Evolutionary conservation across 139 green algal genomes (phyloP).

Genomic region (Chlorella sp.): DNA sequence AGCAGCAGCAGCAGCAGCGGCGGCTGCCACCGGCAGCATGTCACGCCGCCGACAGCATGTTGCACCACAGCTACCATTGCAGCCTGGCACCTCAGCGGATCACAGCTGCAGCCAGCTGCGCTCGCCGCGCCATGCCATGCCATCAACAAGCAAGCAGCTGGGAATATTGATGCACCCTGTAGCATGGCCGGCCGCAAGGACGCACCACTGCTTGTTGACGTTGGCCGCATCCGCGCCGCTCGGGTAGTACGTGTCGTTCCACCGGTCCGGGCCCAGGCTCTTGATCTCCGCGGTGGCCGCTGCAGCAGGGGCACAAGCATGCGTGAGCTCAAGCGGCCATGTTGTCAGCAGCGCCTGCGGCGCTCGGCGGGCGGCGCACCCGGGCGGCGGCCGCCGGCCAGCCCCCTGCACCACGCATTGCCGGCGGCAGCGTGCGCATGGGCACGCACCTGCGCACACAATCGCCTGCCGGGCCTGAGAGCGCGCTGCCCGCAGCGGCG

Average conservation of each 20-base stretch:
- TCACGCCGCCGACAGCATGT: too few relatives aligned
- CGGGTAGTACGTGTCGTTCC: slow-evolving; percentile 98
- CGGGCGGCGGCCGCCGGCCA: too few relatives aligned
- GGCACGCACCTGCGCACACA: slow-evolving; percentile 35
- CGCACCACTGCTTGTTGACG: slow-evolving; percentile 88
- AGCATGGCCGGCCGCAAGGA: not conserved
- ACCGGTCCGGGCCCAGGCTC: slow-evolving; percentile 65
- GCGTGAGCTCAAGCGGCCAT: not conserved
- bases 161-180: not conserved
- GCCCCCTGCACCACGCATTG: slow-evolving; percentile 6
- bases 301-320: not conserved
- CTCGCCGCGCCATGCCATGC: too few relatives aligned
- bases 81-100: too few relatives aligned
- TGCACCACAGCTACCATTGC: too few relatives aligned
- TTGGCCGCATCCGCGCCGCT: slow-evolving; percentile 80
- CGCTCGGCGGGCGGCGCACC: not conserved
- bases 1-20: too few relatives aligned
- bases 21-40: not conserved
- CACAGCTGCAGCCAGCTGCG: too few relatives aligned
- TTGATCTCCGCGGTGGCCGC: slow-evolving; percentile 13
- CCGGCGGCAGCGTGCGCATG: too few relatives aligned
- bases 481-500: not conserved
- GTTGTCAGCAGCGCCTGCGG: not conserved
- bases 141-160: not conserved
- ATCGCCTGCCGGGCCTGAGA: slow-evolving; percentile 15